Evolutionary conservation across 371 early-diverging fungal species (phyloP).

Genomic region (Basidiobolus meristosporus): DNA sequence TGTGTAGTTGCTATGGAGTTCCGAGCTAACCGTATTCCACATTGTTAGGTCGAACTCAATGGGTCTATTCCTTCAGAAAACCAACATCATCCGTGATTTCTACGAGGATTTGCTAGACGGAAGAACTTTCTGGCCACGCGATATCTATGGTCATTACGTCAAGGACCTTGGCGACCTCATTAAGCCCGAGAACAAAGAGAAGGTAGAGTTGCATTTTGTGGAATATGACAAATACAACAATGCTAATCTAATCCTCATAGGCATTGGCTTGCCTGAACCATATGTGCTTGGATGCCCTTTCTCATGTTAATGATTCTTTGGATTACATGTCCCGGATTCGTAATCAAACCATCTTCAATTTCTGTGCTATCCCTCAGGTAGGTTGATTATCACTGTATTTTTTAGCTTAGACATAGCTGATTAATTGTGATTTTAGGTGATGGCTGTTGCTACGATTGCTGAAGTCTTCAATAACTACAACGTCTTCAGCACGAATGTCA

Average conservation of each 20-base stretch:
- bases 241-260: conserved; percentile 2
- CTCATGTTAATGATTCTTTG: conserved; percentile 67
- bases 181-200: conserved; percentile 31
- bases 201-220: conserved; percentile 13
- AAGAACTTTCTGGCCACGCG: conserved; percentile 85
- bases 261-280: conserved; percentile 61
- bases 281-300: conserved; percentile 70
- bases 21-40: neutral
- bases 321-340: conserved; percentile 58
- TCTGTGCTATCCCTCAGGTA: conserved; percentile 93
- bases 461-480: conserved; percentile 68
- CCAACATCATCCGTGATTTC: conserved; percentile 88
- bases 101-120: conserved; percentile 76
- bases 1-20: too few relatives aligned
- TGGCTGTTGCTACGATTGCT: conserved; percentile 90
- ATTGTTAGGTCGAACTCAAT: conserved; percentile 51
- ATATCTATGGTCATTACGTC: conserved; percentile 65
- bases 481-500: conserved; percentile 56
- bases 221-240: neutral
- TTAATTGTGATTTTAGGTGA: conserved; percentile 19
- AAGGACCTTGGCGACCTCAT: conserved; percentile 30
- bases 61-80: conserved; percentile 94
- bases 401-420: conserved; percentile 3
- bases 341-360: conserved; percentile 70
- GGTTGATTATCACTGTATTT: neutral